Evolutionary conservation across 768 basidiomycete species (phyloP), one percentile per base, ranked within the genome.

Genomic region (Hericium erinaceus): DNA sequence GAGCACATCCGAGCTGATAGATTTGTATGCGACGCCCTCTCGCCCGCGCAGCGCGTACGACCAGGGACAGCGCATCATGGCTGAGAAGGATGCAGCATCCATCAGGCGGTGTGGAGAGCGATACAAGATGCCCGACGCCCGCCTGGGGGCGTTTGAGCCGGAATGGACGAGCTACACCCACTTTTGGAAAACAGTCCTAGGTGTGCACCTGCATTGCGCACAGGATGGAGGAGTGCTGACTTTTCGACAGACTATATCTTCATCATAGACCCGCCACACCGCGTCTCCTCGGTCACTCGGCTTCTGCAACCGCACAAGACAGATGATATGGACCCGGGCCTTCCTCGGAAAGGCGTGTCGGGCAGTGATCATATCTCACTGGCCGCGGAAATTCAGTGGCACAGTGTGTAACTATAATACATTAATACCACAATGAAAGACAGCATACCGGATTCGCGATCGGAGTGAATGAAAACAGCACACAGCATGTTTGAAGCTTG

Each of bases 351-450:
- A 61, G 82, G 80, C 13, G 73, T 95, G 49, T 89, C 86, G 64
- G 89, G 89, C 10, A 90, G 87, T 64, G 95, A 98, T 70, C 95
- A 97, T 67, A 76, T 92, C 57, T 86, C 87, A 2, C 75, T 98
- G 12, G 83, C 81, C 37, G 82, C 81, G 2, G 86, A 91, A 61
- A 67, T 94, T 11, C 64, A 57, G 54, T 73, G 68, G 68, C 49
- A 9, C 6, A 33, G 7, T 9, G 33, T 33, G 7, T 33, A 33
- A 8, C 9, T 33, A 33, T 6, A 6, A 33, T 8, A 33, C 6
- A 7, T 46, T 16, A 22, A 38, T 24, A 15, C 16, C 13, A 46
- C 44, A 7, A 33, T 33, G 33, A 6, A 33, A 33, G 33, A 33
- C 8, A 33, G 33, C 33, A 8, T 33, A 33, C 33, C 33, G 9